Percentiles rank a stretch among this genome's conserved stretches.
phyloP scores from a whole-genome alignment of 495 filamentous ascomycete species.

The Neurospora hispaniola region DNA sequence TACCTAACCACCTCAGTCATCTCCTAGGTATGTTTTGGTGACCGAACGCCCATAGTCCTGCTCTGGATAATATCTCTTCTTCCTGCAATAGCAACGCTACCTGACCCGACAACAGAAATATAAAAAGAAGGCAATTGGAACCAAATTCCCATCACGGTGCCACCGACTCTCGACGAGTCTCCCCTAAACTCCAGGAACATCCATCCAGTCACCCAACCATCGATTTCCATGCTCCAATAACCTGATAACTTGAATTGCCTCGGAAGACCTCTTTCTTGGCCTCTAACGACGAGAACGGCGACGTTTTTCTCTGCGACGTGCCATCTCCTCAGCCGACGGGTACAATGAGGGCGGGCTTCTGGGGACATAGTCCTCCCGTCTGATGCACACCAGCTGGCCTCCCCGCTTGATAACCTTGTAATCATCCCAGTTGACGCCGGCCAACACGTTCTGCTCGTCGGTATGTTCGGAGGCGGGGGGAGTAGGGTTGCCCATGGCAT shows the following conservation, averaged over 20 bases:
- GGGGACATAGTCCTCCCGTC: neutral
- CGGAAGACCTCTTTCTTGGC: neutral
- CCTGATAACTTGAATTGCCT: no score
- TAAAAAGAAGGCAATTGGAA: neutral
- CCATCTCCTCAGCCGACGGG: neutral
- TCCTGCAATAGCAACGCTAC: neutral
- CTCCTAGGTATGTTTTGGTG: neutral
- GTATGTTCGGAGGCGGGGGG: neutral
- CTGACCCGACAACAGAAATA: no score
- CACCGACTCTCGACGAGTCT: neutral
- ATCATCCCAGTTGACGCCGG: neutral
- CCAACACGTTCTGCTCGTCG: neutral
- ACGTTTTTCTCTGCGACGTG: neutral
- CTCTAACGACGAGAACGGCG: neutral
- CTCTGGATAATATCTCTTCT: neutral
- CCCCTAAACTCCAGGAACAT: neutral
- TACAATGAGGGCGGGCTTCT: neutral
- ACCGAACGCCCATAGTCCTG: neutral
- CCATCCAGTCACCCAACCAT: no score
- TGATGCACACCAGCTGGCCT: neutral
- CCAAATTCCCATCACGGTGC: neutral
- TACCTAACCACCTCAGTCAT: neutral
- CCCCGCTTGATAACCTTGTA: neutral
- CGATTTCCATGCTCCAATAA: no score
- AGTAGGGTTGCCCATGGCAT: neutral